Percentiles rank a stretch among this genome's conserved stretches.
Evolutionary conservation across 2,329 filamentous ascomycete species (phyloP).

Genomic region (Knoxdaviesia proteae): DNA sequence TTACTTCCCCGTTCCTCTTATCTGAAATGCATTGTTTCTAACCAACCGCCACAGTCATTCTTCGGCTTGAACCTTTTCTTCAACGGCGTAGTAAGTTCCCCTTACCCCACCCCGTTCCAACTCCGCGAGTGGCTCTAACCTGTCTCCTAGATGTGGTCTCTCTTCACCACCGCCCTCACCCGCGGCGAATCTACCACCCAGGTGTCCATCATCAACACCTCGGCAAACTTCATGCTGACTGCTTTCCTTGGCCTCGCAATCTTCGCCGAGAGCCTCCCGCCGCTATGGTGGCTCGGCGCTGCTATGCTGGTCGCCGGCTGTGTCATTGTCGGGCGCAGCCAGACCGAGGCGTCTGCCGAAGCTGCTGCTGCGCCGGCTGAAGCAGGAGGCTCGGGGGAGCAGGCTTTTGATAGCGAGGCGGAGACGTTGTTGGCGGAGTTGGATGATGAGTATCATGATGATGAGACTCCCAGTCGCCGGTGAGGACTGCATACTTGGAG

Average conservation of each 20-base stretch:
- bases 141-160: slow-evolving; percentile 47
- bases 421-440: slow-evolving; percentile 7
- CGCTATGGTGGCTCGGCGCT: slow-evolving; percentile 59
- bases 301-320: slow-evolving; percentile 53
- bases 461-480: neutral
- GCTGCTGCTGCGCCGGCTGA: slow-evolving; percentile 2
- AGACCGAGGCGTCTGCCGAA: slow-evolving; percentile 20
- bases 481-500: too few relatives aligned
- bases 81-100: slow-evolving; percentile 40
- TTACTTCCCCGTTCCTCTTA: neutral
- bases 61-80: slow-evolving; percentile 56
- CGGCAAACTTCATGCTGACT: slow-evolving; percentile 61
- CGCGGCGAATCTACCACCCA: slow-evolving; percentile 56
- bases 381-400: slow-evolving; percentile 5
- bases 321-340: slow-evolving; percentile 55
- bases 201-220: slow-evolving; percentile 66
- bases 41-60: slow-evolving; percentile 32
- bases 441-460: slow-evolving; percentile 13
- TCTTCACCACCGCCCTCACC: slow-evolving; percentile 63
- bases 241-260: slow-evolving; percentile 49
- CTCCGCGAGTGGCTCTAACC: neutral
- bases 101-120: slow-evolving; percentile 3
- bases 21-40: neutral
- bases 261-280: slow-evolving; percentile 51
- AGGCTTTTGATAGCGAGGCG: slow-evolving; percentile 3